Evolutionary conservation across 202 grass and related monocot species (phyloP).

Genomic region (Eragrostis tef): DNA sequence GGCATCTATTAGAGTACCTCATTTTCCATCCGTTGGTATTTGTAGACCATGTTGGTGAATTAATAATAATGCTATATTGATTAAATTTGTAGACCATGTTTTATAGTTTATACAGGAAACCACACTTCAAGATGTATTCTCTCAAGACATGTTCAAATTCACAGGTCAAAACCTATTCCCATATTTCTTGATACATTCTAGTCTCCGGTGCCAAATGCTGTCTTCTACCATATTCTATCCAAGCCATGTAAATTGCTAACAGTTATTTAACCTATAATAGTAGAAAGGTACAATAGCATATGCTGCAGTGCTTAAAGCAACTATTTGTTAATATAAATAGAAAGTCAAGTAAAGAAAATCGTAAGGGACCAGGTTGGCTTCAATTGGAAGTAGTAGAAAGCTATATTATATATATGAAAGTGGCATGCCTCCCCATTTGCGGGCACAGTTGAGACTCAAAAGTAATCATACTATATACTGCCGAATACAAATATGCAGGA

Average conservation of each 20-base stretch:
- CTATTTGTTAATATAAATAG: background rate
- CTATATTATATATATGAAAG: background rate
- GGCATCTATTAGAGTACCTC: conserved; percentile 15
- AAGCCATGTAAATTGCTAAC: background rate
- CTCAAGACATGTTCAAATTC: background rate
- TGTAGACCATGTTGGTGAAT: background rate
- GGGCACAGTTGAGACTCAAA: background rate
- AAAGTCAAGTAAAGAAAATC: conserved; percentile 5
- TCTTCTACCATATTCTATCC: background rate
- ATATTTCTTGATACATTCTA: conserved; percentile 4
- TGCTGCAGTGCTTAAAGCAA: background rate
- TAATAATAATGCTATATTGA: conserved; percentile 14
- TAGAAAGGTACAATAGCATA: background rate
- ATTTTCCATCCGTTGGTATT: background rate
- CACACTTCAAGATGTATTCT: background rate
- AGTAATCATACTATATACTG: background rate
- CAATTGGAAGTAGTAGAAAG: background rate
- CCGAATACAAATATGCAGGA: conserved; percentile 14
- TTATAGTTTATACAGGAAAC: conserved; percentile 31
- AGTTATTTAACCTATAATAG: background rate
- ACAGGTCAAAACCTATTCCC: background rate
- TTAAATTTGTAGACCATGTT: background rate
- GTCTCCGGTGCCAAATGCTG: background rate
- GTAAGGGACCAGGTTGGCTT: background rate
- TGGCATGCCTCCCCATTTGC: background rate